These are phyloP conservation scores for Dentipellis sp. DNA, from an alignment of 768 basidiomycete species.

Conservation along the genomic window DNA sequence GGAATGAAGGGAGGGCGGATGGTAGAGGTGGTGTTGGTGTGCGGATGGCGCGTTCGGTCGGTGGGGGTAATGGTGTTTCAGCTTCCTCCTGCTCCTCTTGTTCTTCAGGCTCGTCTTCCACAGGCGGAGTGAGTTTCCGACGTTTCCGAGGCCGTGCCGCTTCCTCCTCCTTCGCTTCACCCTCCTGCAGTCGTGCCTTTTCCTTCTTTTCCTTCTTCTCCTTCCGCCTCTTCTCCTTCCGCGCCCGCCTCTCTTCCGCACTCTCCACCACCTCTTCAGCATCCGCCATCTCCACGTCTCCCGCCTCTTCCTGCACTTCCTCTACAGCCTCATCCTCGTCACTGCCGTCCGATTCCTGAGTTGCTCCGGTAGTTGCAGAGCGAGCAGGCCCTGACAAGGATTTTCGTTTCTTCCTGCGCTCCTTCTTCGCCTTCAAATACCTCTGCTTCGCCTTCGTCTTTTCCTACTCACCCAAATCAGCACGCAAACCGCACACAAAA, in stretches of 20 bases:
- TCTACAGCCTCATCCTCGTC: slow-evolving; percentile 12
- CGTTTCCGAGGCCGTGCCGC: slow-evolving; percentile 33
- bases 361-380: slow-evolving; percentile 11
- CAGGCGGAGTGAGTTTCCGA: slow-evolving; percentile 11
- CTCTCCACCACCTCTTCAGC: not conserved
- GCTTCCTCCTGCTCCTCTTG: slow-evolving; percentile 4
- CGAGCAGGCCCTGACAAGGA: slow-evolving; percentile 19
- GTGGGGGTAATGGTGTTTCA: not conserved
- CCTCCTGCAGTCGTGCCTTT: slow-evolving; percentile 1
- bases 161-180: slow-evolving; percentile 1
- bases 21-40: slow-evolving; percentile 19
- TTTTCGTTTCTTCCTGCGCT: slow-evolving; percentile 47
- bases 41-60: not conserved
- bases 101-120: not conserved
- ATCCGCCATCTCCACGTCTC: not conserved
- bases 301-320: slow-evolving; percentile 13
- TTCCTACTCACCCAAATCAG: slow-evolving; percentile 21
- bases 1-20: slow-evolving; percentile 55
- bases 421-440: slow-evolving; percentile 67
- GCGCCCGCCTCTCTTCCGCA: not conserved
- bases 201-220: slow-evolving; percentile 6
- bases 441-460: slow-evolving; percentile 68
- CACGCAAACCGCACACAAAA: not conserved
- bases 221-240: slow-evolving; percentile 1
- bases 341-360: slow-evolving; percentile 8